These are phyloP conservation scores for Oryza rufipogon DNA, from an alignment of 176 grass and related monocot genomes.

Conservation along the genomic window DNA sequence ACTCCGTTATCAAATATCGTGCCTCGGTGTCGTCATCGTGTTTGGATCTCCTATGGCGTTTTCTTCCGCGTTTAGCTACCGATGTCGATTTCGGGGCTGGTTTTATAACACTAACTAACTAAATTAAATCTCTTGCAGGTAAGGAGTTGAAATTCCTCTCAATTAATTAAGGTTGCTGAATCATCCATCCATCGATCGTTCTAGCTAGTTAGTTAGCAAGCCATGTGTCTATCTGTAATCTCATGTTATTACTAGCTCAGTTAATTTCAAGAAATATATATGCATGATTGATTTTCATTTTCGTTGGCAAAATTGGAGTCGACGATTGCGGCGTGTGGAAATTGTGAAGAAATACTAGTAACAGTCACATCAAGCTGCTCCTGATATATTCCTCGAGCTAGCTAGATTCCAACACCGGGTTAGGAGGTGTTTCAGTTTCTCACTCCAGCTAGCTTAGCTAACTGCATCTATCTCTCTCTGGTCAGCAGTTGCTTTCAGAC, in stretches of 20 bases:
- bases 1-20: too few species aligned
- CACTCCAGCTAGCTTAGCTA: slow-evolving; percentile 9
- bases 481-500: slow-evolving; percentile 29
- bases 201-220: not conserved
- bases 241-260: not conserved
- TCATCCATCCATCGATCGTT: not conserved
- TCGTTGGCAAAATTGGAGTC: not conserved
- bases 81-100: too few species aligned
- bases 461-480: not conserved
- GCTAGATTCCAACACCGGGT: slow-evolving; percentile 17
- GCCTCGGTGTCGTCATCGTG: too few species aligned
- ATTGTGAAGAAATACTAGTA: slow-evolving; percentile 7
- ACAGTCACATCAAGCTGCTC: not conserved
- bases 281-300: not conserved
- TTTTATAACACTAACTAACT: not conserved
- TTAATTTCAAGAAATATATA: not conserved
- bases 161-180: not conserved
- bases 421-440: slow-evolving; percentile 33
- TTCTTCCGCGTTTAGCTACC: too few species aligned
- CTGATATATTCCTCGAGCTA: not conserved
- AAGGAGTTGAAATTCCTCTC: not conserved
- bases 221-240: not conserved
- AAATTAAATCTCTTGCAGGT: not conserved
- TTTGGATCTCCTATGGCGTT: too few species aligned
- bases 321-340: slow-evolving; percentile 12